Base-by-base conservation (phyloP, 2,329 filamentous ascomycete genomes). In the Pseudogymnoascus sp. region DNA sequence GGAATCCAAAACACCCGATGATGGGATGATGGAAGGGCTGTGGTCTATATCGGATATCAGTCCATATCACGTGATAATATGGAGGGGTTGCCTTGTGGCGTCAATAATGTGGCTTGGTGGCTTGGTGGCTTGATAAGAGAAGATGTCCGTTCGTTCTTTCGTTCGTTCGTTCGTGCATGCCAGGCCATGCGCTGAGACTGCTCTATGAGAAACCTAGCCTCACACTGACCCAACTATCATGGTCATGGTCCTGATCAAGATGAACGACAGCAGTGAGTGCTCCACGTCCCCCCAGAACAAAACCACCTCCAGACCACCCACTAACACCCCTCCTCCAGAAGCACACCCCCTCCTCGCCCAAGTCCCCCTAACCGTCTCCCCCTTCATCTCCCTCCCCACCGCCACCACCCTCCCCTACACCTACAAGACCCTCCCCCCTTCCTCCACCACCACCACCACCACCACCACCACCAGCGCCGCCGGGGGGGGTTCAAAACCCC, bases 321-420 rank as follows among this genome's bases (percentile, higher is more conserved):
- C 50, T 16, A 16, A 28, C 50, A 31, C 16, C 1, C 11, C 25
- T 3, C 7, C 59, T 47, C n/a, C 66, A 91, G 89, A 84, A 68
- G 86, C 91, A 14, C 92, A 97, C 77, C 90, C 89, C 14, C 85
- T 97, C 67, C 86, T 99, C 56, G 90, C 92, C 68, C 94, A 99
- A 77, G 86, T 97, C 42, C 92, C 94, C 31, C 80, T 99, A 63
- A 95, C 92, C 60, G 92, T 97, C 50, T 97, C 93, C 2, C 94
- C 94, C 25, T 97, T 97, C 78, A 85, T 97, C 70, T 89, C 88
- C 65, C 87, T 99, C 33, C 94, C 94, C 10, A 88, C 90, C 31
- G 89, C 93, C 25, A 90, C 92, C 18, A 96, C 92, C 0, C 85
- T 99, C 6, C 93, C 94, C 23, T 97, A 97, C 79, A 96, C 91